Conservation (phyloP, 2,329 filamentous ascomycete genomes). For the Hymenoscyphus linearis region DNA sequence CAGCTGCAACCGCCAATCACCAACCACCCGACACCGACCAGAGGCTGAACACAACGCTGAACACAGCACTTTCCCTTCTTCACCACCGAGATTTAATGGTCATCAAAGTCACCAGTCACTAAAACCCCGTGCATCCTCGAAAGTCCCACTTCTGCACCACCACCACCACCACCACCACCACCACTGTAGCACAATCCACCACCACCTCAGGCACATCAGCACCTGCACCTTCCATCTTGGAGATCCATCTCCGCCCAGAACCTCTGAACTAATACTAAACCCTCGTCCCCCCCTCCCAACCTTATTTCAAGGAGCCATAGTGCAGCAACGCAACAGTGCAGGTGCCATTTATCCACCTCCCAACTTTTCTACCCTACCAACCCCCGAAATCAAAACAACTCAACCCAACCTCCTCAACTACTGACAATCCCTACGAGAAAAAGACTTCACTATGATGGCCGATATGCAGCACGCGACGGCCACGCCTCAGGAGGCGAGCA, state of each 20-base stretch:
- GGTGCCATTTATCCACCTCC: neutral
- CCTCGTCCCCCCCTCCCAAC: neutral
- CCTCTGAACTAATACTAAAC: no score
- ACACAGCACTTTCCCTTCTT: no score
- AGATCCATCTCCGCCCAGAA: no score
- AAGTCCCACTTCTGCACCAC: neutral
- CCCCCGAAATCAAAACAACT: neutral
- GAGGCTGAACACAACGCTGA: no score
- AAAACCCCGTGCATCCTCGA: no score
- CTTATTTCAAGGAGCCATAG: neutral
- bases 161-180: neutral
- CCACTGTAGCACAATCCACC: no score
- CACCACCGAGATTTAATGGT: neutral
- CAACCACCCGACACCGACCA: no score
- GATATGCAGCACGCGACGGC: slow-evolving; percentile 9
- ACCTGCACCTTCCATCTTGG: no score
- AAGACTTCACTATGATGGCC: slow-evolving; percentile 7
- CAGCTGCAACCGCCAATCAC: neutral
- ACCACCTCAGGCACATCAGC: no score
- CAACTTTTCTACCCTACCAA: neutral
- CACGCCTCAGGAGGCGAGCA: slow-evolving; percentile 6
- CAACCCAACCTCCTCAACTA: neutral
- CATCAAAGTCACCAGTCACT: neutral
- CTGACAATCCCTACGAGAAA: neutral
- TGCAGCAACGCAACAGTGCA: no score